Base-by-base conservation (phyloP, 2,329 filamentous ascomycete species). In the Cladophialophora carrionii region DNA sequence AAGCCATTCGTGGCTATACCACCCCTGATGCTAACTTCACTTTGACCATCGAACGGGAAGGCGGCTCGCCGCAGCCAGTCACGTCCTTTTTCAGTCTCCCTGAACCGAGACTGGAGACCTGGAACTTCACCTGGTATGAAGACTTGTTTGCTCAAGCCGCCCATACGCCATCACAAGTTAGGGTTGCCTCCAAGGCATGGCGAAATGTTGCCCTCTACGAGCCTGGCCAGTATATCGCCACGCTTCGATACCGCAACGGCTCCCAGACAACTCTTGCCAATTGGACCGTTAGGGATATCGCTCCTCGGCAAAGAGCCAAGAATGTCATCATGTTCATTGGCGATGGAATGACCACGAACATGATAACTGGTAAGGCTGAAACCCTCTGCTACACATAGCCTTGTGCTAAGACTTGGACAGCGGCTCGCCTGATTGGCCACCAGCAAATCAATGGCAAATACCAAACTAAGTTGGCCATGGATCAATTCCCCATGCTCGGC, bases 311-410 rank as follows among this genome's bases (percentile, higher is more conserved):
- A 78, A 90, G 87, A 80, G 88, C 90, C 46, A 95, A 93, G 85
- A 95, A 95, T 71, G 87, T 95, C 70, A 86, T 95, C 71, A 83
- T 95, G 68, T 96, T 95, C 78, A 91, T 96, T 69, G 91, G 91
- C 75, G 84, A 86, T 63, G 85, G 83, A 32, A 85, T 85, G 83
- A 85, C 83, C 2, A 79, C 77, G 17, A 79, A 78, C 69, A 79
- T 79, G 77, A 78, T 78, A 66, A 79, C 77, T 43, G 66, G 66
- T 70, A 61, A 57, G 65, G 6, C 20, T 41, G 31, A 55, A 49
- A 17, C 26, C 31, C 31, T 29, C n/a, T 62, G 17, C 53, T 32
- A 1, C 26, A 37, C 10, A 54, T 24, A n/a, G 20, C 55, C n/a
- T 26, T 4, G 22, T 41, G 22, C 61, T 67, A 43, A 65, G 5